These are phyloP conservation scores for Prototheca cutis DNA, from an alignment of 163 green algal species.

Conservation along the genomic window DNA sequence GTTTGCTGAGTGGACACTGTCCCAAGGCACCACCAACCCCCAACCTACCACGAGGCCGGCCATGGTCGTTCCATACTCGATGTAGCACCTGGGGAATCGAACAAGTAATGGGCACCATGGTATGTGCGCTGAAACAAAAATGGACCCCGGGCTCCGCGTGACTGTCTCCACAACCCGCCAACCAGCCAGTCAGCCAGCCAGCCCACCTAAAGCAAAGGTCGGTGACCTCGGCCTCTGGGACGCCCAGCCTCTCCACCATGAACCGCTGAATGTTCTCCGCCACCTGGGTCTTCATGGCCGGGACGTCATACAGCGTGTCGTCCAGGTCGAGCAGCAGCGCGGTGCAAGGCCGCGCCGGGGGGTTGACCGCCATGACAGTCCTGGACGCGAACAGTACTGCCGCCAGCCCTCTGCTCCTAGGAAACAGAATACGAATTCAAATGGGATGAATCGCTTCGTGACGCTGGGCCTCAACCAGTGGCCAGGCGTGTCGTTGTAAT, in stretches of 20 bases:
- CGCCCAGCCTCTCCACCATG: slow-evolving; percentile 35
- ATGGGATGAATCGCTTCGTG: no score
- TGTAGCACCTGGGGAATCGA: slow-evolving; percentile 13
- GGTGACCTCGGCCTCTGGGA: slow-evolving; percentile 27
- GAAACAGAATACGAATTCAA: no score
- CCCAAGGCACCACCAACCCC: no score
- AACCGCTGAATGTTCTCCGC: slow-evolving; percentile 31
- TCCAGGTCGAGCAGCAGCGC: slow-evolving; percentile 35
- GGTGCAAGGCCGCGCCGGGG: background rate
- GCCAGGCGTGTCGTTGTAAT: no score
- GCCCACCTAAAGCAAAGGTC: slow-evolving; percentile 18
- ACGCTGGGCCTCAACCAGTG: no score
- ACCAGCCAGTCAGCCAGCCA: background rate
- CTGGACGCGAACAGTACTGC: no score
- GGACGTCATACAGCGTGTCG: slow-evolving; percentile 31
- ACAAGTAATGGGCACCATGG: no score
- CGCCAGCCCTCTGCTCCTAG: no score
- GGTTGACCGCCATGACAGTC: slow-evolving; percentile 3
- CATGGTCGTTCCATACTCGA: slow-evolving; percentile 24
- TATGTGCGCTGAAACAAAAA: no score
- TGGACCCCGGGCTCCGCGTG: no score
- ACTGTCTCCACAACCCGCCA: background rate
- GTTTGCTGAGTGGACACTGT: no score
- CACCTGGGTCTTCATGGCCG: slow-evolving; percentile 20
- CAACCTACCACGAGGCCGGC: slow-evolving; percentile 18